Evolutionary conservation across 2,329 filamentous ascomycete genomes (phyloP).

Genomic region (Fusarium virguliforme): DNA sequence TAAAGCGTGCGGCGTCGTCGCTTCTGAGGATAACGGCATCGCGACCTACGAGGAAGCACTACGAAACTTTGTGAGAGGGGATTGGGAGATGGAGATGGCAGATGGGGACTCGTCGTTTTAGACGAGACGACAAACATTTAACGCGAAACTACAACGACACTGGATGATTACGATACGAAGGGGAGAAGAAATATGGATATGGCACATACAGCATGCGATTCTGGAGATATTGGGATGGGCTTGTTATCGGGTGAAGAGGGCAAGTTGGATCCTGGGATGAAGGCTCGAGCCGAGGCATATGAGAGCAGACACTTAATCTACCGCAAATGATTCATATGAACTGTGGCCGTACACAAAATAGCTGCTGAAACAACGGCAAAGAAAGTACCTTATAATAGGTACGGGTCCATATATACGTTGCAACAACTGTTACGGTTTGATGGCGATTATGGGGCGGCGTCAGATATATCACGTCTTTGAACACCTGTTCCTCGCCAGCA

Average conservation of each 20-base stretch:
- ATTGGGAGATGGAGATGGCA: background rate
- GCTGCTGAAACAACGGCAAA: background rate
- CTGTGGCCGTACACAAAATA: too few species aligned
- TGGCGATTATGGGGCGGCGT: too few species aligned
- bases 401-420: too few species aligned
- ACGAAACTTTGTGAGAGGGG: constrained; percentile 39
- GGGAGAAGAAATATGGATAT: too few species aligned
- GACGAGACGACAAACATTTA: background rate
- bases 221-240: constrained; percentile 3
- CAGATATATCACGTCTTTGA: too few species aligned
- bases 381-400: background rate
- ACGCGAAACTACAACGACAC: background rate
- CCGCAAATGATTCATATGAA: background rate
- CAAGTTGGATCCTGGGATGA: background rate
- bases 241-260: background rate
- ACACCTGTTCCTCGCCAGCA: too few species aligned
- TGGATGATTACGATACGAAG: background rate
- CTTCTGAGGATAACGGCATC: constrained; percentile 63
- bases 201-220: background rate
- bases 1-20: constrained; percentile 60
- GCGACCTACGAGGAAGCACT: constrained; percentile 57
- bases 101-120: background rate
- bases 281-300: background rate
- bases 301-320: constrained; percentile 7
- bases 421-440: too few species aligned